A percentile compares a stretch with the other conserved stretches of the same genome.
Evolutionary conservation across 352 stramenopile genomes (phyloP).

Genomic region (Thraustochytrium striatum): DNA sequence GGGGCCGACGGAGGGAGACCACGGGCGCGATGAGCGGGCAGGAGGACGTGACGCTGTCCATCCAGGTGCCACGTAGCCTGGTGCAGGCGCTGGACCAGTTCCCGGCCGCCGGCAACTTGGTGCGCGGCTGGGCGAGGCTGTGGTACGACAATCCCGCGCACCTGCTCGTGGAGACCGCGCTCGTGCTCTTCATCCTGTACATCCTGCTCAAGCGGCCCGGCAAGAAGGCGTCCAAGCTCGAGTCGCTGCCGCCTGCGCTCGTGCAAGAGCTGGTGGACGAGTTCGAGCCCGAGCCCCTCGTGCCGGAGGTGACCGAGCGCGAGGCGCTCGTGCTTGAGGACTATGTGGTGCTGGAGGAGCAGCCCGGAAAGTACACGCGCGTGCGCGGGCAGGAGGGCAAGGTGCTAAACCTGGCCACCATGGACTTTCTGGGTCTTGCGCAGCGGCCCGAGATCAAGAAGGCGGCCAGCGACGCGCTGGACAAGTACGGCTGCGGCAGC

Average conservation of each 20-base stretch:
- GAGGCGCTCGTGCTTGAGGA: slow-evolving; percentile 45
- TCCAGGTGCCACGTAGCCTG: slow-evolving; percentile 24
- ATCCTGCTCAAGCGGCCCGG: slow-evolving; percentile 47
- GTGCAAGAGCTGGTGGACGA: slow-evolving; percentile 50
- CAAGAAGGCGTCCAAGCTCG: slow-evolving; percentile 38
- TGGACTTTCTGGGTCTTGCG: slow-evolving; percentile 88
- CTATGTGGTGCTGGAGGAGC: neutral
- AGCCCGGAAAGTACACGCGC: slow-evolving; percentile 12
- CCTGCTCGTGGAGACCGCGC: slow-evolving; percentile 47
- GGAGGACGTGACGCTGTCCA: slow-evolving; percentile 22
- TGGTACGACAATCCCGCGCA: slow-evolving; percentile 49
- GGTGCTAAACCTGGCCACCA: slow-evolving; percentile 90
- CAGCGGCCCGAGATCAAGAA: slow-evolving; percentile 70
- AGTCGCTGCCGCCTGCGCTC: slow-evolving; percentile 18
- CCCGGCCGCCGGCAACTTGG: neutral
- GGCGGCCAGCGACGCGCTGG: slow-evolving; percentile 76
- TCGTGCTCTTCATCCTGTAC: slow-evolving; percentile 50
- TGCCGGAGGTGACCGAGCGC: slow-evolving; percentile 12
- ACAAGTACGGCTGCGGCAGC: slow-evolving; percentile 91
- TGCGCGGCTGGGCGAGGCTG: slow-evolving; percentile 12
- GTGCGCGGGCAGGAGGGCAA: slow-evolving; percentile 2
- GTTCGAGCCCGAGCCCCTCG: slow-evolving; percentile 50
- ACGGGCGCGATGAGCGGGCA: neutral
- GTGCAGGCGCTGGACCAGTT: neutral
- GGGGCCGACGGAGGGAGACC: too few relatives aligned